A percentile compares a stretch with the other conserved stretches of the same genome.
Evolutionary conservation across 2,329 filamentous ascomycete species (phyloP).

Genomic region (Cercospora citrullina): DNA sequence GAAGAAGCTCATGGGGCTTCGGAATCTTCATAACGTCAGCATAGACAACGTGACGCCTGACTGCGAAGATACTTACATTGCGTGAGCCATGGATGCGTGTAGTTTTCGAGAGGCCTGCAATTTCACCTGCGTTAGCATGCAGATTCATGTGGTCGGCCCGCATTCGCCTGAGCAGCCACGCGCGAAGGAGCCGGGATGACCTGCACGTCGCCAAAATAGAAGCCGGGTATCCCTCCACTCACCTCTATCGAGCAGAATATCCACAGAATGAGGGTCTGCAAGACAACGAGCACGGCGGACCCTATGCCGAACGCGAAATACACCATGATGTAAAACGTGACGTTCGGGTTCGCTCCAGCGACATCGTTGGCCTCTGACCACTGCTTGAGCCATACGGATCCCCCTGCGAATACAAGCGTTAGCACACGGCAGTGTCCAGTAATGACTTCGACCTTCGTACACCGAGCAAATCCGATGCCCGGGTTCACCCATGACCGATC

Average conservation of each 20-base stretch:
- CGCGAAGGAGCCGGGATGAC: conserved; percentile 17
- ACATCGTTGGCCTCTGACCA: conserved; percentile 82
- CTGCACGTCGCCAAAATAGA: conserved; percentile 21
- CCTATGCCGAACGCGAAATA: conserved; percentile 95
- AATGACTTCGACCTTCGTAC: conserved; percentile 14
- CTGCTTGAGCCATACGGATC: conserved; percentile 87
- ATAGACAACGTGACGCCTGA: not conserved
- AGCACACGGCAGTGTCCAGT: conserved; percentile 22
- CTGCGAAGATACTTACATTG: conserved; percentile 19
- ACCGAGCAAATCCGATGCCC: conserved; percentile 29
- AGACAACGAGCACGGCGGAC: conserved; percentile 76
- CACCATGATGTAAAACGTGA: conserved; percentile 89
- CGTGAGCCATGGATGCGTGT: conserved; percentile 65
- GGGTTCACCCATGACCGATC: conserved; percentile 2
- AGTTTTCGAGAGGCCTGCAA: conserved; percentile 83
- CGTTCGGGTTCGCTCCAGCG: conserved; percentile 66
- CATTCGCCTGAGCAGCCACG: conserved; percentile 27
- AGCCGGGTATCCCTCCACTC: conserved; percentile 36
- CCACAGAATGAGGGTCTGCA: conserved; percentile 94
- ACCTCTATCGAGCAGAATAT: conserved; percentile 99
- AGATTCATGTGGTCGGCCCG: conserved; percentile 25
- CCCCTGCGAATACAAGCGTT: conserved; percentile 52
- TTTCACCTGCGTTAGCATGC: conserved; percentile 28
- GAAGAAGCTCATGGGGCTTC: conserved; percentile 98
- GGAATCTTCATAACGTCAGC: conserved; percentile 55